These are phyloP conservation scores for Dictyostelium citrinum DNA, from an alignment of 78 protist species.

Conservation along the genomic window DNA sequence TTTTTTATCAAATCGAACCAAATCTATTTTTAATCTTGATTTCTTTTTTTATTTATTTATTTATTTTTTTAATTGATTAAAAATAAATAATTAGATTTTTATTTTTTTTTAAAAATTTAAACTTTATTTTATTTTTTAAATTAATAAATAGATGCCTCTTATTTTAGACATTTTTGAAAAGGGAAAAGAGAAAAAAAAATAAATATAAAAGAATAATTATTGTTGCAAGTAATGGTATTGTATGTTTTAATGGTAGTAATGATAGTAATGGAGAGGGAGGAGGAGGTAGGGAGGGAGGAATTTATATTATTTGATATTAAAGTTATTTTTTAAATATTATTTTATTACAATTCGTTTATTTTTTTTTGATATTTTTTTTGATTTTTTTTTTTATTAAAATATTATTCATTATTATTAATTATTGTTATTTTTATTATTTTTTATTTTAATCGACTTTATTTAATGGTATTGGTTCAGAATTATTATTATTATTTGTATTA, in stretches of 20 bases:
- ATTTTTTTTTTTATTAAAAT: background rate
- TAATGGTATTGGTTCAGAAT: conserved; percentile 40
- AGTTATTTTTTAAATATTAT: background rate
- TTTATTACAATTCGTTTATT: background rate
- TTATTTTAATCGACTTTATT: conserved; percentile 27
- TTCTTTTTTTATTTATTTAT: background rate
- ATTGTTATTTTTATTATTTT: background rate
- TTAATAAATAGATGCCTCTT: background rate
- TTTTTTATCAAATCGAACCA: background rate
- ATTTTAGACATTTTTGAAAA: background rate
- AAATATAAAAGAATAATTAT: background rate
- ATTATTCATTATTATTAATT: background rate
- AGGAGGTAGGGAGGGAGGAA: too few species aligned
- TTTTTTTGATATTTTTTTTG: background rate
- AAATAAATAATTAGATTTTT: background rate
- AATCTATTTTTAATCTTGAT: background rate
- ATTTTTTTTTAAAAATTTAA: background rate
- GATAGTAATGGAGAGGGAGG: too few species aligned
- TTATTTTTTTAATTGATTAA: background rate
- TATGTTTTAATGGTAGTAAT: background rate
- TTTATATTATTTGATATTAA: background rate
- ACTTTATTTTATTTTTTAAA: background rate
- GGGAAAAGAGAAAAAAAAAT: background rate
- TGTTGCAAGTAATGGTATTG: background rate
- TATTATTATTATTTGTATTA: conserved; percentile 7